Evolutionary conservation across 176 grass and related monocot species (phyloP).

Genomic region (Thinopyrum elongatum): DNA sequence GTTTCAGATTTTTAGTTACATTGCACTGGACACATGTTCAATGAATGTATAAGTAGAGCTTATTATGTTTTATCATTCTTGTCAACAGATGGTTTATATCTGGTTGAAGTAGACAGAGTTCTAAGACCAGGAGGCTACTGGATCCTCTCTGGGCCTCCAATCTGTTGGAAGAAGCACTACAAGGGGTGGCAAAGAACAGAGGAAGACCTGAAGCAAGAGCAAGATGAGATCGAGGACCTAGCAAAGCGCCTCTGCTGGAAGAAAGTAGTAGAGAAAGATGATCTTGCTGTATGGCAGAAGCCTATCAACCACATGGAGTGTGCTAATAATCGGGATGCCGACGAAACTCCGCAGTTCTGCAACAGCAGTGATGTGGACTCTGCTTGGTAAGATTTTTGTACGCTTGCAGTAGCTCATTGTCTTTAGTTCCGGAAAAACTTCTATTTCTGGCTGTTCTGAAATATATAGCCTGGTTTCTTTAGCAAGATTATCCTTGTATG

Average conservation of each 20-base stretch:
- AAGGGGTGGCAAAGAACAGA: slow-evolving; percentile 87
- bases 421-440: background rate
- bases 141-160: slow-evolving; percentile 87
- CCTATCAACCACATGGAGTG: slow-evolving; percentile 78
- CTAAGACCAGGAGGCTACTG: slow-evolving; percentile 83
- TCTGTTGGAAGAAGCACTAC: slow-evolving; percentile 74
- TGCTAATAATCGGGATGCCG: slow-evolving; percentile 31
- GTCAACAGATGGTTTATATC: slow-evolving; percentile 57
- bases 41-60: background rate
- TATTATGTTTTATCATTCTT: background rate
- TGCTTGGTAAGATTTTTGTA: slow-evolving; percentile 59
- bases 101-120: slow-evolving; percentile 87
- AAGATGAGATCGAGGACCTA: slow-evolving; percentile 80
- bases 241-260: slow-evolving; percentile 78
- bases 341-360: slow-evolving; percentile 58
- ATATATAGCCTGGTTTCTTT: background rate
- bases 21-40: background rate
- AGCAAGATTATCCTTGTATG: background rate
- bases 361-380: slow-evolving; percentile 51
- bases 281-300: slow-evolving; percentile 93
- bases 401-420: background rate
- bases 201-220: slow-evolving; percentile 83
- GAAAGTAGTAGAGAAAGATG: slow-evolving; percentile 80
- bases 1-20: background rate
- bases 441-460: background rate